Percentiles rank a stretch among this genome's conserved stretches.
phyloP scores from a whole-genome alignment of 169 alveolate species.

The Neospora caninum region DNA sequence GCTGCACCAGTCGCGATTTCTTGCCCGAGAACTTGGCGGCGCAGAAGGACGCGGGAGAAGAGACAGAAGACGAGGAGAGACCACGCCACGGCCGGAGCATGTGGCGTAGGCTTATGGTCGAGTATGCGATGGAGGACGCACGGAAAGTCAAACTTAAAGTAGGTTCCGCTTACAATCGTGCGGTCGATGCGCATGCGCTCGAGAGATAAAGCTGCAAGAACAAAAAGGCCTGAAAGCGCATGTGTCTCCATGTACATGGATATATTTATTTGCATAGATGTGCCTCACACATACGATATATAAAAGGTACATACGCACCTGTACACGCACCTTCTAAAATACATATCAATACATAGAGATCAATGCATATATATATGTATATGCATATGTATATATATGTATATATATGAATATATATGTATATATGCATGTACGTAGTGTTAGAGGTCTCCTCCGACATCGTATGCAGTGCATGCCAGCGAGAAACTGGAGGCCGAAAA shows the following conservation, averaged over 20 bases:
- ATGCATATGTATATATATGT: neutral
- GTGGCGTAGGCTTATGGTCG: slow-evolving; percentile 28
- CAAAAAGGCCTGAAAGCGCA: neutral
- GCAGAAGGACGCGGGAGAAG: neutral
- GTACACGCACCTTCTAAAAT: too few species aligned
- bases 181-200: too few species aligned
- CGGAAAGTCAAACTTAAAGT: slow-evolving; percentile 24
- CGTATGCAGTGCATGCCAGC: neutral
- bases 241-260: neutral
- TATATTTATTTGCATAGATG: neutral
- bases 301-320: too few species aligned
- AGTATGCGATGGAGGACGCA: slow-evolving; percentile 26
- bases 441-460: neutral
- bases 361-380: neutral
- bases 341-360: too few species aligned
- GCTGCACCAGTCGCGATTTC: slow-evolving; percentile 9
- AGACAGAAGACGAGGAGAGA: neutral
- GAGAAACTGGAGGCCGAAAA: too few species aligned
- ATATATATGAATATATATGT: neutral
- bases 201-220: too few species aligned
- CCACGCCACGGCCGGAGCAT: neutral
- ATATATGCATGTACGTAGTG: neutral
- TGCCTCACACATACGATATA: too few species aligned
- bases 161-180: too few species aligned
- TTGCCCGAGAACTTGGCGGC: neutral